Evolutionary conservation across 805 yeast genomes (phyloP), one percentile per base, ranked within the genome.

Genomic region (Kuraishia borneana): DNA sequence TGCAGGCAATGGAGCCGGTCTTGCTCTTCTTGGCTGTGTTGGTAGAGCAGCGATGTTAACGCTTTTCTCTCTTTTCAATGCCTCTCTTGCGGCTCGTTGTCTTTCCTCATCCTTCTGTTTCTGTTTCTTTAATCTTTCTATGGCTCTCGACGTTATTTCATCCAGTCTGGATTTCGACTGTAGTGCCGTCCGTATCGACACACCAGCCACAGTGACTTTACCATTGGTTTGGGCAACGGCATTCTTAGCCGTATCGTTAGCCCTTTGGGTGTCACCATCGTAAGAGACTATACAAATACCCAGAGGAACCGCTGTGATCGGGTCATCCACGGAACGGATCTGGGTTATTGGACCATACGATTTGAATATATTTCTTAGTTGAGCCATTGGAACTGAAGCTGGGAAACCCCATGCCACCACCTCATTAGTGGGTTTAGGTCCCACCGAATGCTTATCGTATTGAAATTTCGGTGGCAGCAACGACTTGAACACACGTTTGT

Each of bases 281-380:
- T 68, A 87, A 38, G 68, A 62, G 34, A 84, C 60, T 16, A 71
- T 57, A 33, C 79, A 79, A 17, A 85, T 60, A 7, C 94, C 92
- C 27, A 87, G 53, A 0, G 94, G 88, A 14, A 77, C 80, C 2
- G 87, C 95, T 30, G 83, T 76, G 17, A 64, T 61, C 1, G 89
- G 83, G 47, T 87, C 92, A 36, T 67, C 71, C 7, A 78, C 61
- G 39, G 74, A 62, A 38, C 71, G 70, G 32, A 80, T 56, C 26
- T 72, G 74, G 19, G 68, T 63, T 3, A 87, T 63, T 21, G 66
- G 68, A 3, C 95, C 95, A 54, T 62, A 80, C 18, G 67, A 55
- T 28, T 65, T 65, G 41, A 83, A 70, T 41, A 70, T 75, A 40
- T 78, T 73, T 31, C 60, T 62, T 3, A 70, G 37, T 13, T 61